Base-by-base conservation (phyloP, 345 rosid species). In the Reutealis trisperma region DNA sequence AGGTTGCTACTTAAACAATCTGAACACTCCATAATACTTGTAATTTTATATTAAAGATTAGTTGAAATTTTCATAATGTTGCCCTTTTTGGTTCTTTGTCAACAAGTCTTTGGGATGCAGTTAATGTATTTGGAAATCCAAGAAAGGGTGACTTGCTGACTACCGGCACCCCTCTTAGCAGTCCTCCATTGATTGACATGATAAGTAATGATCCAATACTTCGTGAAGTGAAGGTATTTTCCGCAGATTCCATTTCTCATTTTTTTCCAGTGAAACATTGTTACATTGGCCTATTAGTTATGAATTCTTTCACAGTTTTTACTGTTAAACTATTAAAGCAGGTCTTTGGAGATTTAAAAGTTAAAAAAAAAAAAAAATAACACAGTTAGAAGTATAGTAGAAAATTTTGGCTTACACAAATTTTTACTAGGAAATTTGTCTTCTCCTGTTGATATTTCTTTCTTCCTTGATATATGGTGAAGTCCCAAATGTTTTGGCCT, bases 131-230 rank as follows among this genome's bases (percentile, higher is more conserved):
- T 84, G 99, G 99, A 73, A 85, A 77, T 79, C 87, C 87, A 32
- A 54, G 86, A 70, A 85, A 90, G 73, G 96, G 92, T 32, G 97
- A 95, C 73, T 81, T 85, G 81, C 77, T 90, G 70, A 89, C 91
- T 66, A 95, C 92, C 59, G 99, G 98, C 18, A 87, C 90, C 73
- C 98, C 98, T 77, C 86, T 95, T 42, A 81, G 81, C 80, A 88
- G 90, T 82, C 98, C 99, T 79, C 99, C 99, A 22, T 80, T 95
- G 75, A 78, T 93, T 82, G 97, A 89, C 80, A 85, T 95, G 93
- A 88, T 95, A 83, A 95, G 98, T 81, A 95, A 90, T 80, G 99
- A 95, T 81, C 97, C 98, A 72, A 81, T 95, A 77, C 99, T 95
- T 60, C 75, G 84, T 72, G 91, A 93, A 70, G 98, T 92, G 37